These are phyloP conservation scores for Grosmannia serpens DNA, from an alignment of 2,329 filamentous ascomycete species.

Conservation along the genomic window DNA sequence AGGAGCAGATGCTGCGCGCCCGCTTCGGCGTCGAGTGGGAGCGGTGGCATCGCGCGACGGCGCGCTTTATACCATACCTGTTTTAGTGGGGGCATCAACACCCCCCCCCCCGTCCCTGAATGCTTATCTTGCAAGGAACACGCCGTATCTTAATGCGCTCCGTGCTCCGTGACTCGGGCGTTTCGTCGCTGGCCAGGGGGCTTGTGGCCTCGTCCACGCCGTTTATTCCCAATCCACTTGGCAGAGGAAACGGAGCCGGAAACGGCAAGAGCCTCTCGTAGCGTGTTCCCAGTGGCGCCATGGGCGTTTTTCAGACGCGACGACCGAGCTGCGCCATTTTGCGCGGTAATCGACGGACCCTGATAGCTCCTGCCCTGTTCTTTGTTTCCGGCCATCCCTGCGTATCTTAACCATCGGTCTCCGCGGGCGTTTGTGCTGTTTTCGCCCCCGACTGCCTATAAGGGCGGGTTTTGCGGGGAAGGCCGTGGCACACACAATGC, in stretches of 20 bases:
- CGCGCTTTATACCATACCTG: neutral
- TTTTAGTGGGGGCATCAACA: neutral
- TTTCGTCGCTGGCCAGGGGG: too few species aligned
- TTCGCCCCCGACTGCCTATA: neutral
- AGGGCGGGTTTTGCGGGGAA: neutral
- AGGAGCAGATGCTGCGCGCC: slow-evolving; percentile 1
- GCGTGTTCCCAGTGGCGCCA: neutral
- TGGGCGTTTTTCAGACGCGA: neutral
- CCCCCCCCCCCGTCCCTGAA: too few species aligned
- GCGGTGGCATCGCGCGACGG: slow-evolving; percentile 1
- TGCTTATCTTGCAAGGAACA: too few species aligned
- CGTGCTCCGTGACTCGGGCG: too few species aligned
- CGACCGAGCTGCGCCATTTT: neutral
- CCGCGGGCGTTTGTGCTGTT: neutral
- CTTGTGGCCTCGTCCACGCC: too few species aligned
- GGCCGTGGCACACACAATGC: too few species aligned
- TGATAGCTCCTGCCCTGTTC: neutral
- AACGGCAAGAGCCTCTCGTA: neutral
- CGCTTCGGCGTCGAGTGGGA: slow-evolving; percentile 1
- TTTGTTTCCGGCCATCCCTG: neutral
- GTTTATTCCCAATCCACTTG: neutral
- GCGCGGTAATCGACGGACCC: neutral
- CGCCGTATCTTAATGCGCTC: too few species aligned
- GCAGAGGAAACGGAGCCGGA: neutral
- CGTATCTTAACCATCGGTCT: neutral